Conservation (phyloP, 2,329 filamentous ascomycete genomes). For the Pseudocercospora fijiensis region DNA sequence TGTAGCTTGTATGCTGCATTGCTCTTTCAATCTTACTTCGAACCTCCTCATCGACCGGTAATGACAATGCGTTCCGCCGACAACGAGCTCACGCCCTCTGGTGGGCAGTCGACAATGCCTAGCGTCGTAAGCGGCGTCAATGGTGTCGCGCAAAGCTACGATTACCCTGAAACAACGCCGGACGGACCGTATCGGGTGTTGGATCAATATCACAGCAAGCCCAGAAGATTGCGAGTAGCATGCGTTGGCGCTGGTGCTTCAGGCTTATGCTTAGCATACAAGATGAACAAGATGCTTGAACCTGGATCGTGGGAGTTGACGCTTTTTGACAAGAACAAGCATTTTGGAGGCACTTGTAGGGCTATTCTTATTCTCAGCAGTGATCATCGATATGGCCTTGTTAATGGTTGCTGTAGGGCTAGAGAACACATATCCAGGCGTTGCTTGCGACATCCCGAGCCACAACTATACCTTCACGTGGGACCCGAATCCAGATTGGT, state of each 20-base stretch:
- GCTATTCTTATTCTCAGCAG: no score
- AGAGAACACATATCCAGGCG: constrained; percentile 38
- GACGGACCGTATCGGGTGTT: constrained; percentile 18
- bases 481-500: constrained; percentile 44
- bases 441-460: constrained; percentile 45
- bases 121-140: constrained; percentile 19
- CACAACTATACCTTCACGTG: constrained; percentile 51
- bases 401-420: neutral
- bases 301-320: neutral
- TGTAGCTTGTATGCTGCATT: neutral
- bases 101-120: constrained; percentile 21
- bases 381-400: no score
- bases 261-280: constrained; percentile 6
- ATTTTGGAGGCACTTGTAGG: constrained; percentile 27
- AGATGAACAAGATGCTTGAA: constrained; percentile 2
- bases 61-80: neutral
- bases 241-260: neutral
- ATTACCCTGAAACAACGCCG: constrained; percentile 15
- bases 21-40: neutral
- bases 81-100: neutral
- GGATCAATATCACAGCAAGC: constrained; percentile 19
- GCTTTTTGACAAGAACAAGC: constrained; percentile 7
- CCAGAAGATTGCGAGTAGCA: constrained; percentile 4
- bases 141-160: constrained; percentile 16
- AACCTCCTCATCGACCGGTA: no score